Conservation (phyloP, 73 alveolate species). For the Blepharisma japonicum region DNA sequence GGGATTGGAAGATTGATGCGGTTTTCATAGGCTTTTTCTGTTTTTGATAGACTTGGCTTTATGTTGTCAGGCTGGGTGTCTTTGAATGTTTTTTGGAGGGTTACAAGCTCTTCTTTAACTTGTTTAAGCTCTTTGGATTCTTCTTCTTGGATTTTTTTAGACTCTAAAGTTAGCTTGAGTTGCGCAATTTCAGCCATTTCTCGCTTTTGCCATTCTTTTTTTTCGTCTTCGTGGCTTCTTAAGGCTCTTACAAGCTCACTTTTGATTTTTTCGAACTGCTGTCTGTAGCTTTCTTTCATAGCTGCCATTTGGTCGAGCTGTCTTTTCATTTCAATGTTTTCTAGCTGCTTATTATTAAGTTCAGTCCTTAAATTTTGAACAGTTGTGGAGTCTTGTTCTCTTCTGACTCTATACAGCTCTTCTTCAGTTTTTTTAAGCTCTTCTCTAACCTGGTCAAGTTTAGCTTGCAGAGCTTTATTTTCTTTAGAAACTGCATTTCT, state of each 20-base stretch:
- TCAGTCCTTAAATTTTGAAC: constrained; percentile 71
- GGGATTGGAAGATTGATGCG: constrained; percentile 31
- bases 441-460: constrained; percentile 54
- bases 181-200: constrained; percentile 81
- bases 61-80: constrained; percentile 45
- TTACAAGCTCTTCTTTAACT: constrained; percentile 67
- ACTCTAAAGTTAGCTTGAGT: constrained; percentile 65
- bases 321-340: constrained; percentile 65
- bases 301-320: constrained; percentile 55
- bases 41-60: constrained; percentile 37
- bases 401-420: constrained; percentile 55
- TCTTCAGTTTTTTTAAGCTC: constrained; percentile 67
- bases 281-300: constrained; percentile 48
- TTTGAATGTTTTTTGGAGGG: constrained; percentile 42
- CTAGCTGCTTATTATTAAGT: constrained; percentile 66
- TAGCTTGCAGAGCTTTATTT: constrained; percentile 47
- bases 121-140: constrained; percentile 70
- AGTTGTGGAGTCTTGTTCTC: constrained; percentile 77
- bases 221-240: constrained; percentile 72
- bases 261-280: constrained; percentile 63
- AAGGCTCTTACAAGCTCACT: constrained; percentile 65
- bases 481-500: constrained; percentile 56
- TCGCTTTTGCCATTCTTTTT: constrained; percentile 60
- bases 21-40: constrained; percentile 36
- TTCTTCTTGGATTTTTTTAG: constrained; percentile 60